Percentiles rank a stretch among this genome's conserved stretches.
These are phyloP conservation scores for Aspergillus quadrilineatus DNA, from an alignment of 2,329 filamentous ascomycete species.

Conservation along the genomic window DNA sequence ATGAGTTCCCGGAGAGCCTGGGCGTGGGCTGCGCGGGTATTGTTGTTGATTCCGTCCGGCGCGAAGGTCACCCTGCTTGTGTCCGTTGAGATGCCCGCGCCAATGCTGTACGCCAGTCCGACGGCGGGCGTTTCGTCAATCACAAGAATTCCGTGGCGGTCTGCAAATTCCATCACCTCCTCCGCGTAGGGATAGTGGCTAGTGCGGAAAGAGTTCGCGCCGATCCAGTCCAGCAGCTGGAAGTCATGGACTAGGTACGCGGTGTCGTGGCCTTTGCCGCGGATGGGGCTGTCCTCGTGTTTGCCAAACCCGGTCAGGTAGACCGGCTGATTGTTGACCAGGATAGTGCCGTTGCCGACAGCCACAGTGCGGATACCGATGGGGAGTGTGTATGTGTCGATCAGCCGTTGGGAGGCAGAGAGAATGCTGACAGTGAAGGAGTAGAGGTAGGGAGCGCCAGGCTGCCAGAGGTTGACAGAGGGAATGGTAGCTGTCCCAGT, in stretches of 20 bases:
- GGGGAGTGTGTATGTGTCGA: constrained; percentile 1
- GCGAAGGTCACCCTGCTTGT: background rate
- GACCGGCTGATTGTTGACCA: background rate
- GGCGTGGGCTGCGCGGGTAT: background rate
- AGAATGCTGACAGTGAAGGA: background rate
- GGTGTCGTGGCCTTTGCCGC: constrained; percentile 26
- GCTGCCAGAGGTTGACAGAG: constrained; percentile 1
- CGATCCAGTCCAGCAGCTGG: constrained; percentile 29
- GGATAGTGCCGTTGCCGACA: background rate
- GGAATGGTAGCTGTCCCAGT: background rate
- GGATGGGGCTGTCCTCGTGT: background rate
- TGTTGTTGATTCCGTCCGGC: constrained; percentile 1
- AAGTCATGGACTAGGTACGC: constrained; percentile 36
- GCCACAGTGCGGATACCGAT: background rate
- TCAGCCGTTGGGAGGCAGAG: background rate
- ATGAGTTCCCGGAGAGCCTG: constrained; percentile 1
- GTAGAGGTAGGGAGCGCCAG: constrained; percentile 1
- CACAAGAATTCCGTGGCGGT: background rate
- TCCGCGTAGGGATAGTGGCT: constrained; percentile 32
- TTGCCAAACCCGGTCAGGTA: constrained; percentile 5
- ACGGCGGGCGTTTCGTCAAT: constrained; percentile 1
- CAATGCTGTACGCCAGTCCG: background rate
- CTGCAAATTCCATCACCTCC: background rate
- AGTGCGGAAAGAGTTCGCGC: constrained; percentile 35
- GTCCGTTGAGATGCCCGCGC: background rate